A percentile compares a stretch with the other conserved stretches of the same genome.
phyloP scores from a whole-genome alignment of 2,329 filamentous ascomycete genomes.

The Gaeumannomyces tritici region DNA sequence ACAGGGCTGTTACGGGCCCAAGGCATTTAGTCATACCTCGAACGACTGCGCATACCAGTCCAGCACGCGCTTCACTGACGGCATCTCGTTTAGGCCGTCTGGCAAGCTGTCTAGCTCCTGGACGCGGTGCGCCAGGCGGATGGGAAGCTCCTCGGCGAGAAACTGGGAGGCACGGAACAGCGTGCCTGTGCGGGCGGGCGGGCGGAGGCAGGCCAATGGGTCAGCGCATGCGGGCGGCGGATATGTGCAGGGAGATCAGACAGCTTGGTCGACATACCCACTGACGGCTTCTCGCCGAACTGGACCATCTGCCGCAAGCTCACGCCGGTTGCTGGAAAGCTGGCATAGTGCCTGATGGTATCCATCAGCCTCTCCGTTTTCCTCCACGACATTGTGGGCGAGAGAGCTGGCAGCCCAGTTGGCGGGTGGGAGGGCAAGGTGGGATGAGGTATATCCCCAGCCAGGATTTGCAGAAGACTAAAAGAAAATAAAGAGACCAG shows the following conservation, averaged over 20 bases:
- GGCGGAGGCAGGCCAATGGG: conserved; percentile 1
- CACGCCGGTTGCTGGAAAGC: conserved; percentile 91
- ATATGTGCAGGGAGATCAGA: not conserved
- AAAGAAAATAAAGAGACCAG: no score
- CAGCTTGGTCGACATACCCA: conserved; percentile 45
- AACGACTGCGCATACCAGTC: conserved; percentile 99
- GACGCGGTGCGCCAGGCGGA: conserved; percentile 90
- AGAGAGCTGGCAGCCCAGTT: not conserved
- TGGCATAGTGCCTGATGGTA: conserved; percentile 94
- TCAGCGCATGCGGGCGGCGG: conserved; percentile 1
- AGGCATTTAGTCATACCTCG: conserved; percentile 53
- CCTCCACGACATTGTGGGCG: conserved; percentile 79
- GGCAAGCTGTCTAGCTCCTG: conserved; percentile 87
- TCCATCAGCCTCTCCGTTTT: conserved; percentile 85
- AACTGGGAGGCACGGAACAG: conserved; percentile 97
- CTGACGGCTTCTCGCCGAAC: conserved; percentile 89
- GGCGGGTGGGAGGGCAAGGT: not conserved
- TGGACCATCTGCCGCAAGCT: conserved; percentile 98
- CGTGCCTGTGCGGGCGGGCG: conserved; percentile 51
- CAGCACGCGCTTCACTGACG: conserved; percentile 86
- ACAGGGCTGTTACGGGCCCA: not conserved
- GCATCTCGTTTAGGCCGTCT: conserved; percentile 96
- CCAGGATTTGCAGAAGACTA: not conserved
- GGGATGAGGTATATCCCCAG: not conserved
- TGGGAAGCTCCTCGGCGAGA: conserved; percentile 94